Conservation (phyloP, 208 protist species). For the Crithidia fasciculata region DNA sequence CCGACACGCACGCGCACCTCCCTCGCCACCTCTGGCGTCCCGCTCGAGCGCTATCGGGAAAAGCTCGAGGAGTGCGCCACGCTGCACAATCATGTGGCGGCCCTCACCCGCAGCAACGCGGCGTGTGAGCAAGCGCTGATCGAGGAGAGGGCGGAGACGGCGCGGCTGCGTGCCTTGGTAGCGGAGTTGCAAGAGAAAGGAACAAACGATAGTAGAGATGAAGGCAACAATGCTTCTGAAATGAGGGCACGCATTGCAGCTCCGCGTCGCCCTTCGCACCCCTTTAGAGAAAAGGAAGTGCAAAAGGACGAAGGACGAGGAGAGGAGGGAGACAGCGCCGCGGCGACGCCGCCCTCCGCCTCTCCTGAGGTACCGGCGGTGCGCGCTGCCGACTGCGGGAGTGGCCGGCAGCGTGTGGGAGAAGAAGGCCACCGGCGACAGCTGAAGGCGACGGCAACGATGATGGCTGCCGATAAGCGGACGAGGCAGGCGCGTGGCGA, state of each 20-base stretch:
- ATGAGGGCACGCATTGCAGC: too few species aligned
- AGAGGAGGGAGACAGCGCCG: too few species aligned
- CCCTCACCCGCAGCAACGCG: conserved; percentile 5
- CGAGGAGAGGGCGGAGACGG: conserved; percentile 2
- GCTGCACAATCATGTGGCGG: conserved; percentile 18
- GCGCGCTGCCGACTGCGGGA: background rate
- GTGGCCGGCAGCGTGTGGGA: background rate
- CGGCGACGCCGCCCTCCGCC: too few species aligned
- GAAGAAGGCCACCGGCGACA: background rate
- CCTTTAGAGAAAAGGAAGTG: too few species aligned
- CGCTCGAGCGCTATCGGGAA: conserved; percentile 19
- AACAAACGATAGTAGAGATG: too few species aligned
- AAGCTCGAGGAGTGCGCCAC: conserved; percentile 34
- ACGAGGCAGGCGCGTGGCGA: background rate
- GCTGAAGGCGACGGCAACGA: background rate
- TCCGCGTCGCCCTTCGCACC: too few species aligned
- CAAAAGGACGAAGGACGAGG: too few species aligned
- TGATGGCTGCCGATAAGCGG: background rate
- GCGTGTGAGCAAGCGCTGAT: conserved; percentile 6
- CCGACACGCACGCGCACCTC: background rate
- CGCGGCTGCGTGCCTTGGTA: conserved; percentile 13
- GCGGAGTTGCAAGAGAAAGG: conserved; percentile 4
- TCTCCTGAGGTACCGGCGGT: background rate
- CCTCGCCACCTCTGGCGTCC: background rate
- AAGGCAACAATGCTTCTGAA: too few species aligned